Evolutionary conservation across 306 rosid genomes (phyloP).

Genomic region (Sindora glabra): DNA sequence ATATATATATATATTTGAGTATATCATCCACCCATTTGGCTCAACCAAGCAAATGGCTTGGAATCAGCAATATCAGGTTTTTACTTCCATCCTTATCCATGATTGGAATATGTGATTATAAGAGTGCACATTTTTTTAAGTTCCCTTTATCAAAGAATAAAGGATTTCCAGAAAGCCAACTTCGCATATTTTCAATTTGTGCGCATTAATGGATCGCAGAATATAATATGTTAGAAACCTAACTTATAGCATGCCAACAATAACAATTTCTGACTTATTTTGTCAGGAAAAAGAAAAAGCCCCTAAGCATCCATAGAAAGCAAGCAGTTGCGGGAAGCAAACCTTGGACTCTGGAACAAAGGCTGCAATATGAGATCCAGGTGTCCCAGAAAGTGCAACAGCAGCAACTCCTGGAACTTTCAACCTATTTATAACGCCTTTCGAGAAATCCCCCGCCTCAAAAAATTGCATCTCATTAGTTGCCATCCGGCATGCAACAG

Average conservation of each 20-base stretch:
- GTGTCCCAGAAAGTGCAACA: slow-evolving; percentile 65
- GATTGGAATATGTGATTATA: not conserved
- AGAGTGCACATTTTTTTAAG: not conserved
- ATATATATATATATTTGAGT: not conserved
- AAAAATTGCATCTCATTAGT: slow-evolving; percentile 88
- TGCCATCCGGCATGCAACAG: slow-evolving; percentile 69
- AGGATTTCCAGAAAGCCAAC: not conserved
- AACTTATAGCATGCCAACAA: not conserved
- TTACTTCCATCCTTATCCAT: not conserved
- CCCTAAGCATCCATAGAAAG: not conserved
- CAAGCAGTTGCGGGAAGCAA: not conserved
- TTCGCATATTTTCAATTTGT: not conserved
- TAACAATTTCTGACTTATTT: not conserved
- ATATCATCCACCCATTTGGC: not conserved
- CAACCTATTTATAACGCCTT: slow-evolving; percentile 52
- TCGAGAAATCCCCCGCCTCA: slow-evolving; percentile 57
- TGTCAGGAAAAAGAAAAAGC: not conserved
- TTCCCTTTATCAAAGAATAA: not conserved
- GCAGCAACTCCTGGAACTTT: slow-evolving; percentile 77
- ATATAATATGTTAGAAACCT: not conserved
- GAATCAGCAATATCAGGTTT: not conserved
- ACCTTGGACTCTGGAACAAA: slow-evolving; percentile 93
- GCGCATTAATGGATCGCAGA: not conserved
- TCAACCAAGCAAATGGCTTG: slow-evolving; percentile 5
- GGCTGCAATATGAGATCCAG: slow-evolving; percentile 82